phyloP scores from a whole-genome alignment of 768 basidiomycete genomes.

The Tephrocybe sp. region DNA sequence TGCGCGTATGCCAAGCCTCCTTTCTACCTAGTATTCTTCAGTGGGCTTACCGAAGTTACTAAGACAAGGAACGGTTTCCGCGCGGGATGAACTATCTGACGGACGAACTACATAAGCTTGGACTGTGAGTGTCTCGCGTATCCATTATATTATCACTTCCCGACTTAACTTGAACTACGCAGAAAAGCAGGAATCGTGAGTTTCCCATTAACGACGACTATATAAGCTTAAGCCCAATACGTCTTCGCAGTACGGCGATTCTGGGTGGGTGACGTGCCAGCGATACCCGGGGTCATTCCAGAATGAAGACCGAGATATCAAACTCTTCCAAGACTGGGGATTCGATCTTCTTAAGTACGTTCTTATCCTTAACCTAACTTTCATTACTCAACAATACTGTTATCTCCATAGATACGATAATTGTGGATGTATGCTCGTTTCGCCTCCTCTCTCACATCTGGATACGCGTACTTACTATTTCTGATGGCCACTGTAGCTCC shows the following conservation, averaged over 20 bases:
- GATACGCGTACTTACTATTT: no score
- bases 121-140: conserved; percentile 39
- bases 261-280: conserved; percentile 67
- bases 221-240: no score
- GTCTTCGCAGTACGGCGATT: conserved; percentile 47
- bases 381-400: not conserved
- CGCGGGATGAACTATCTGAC: conserved; percentile 58
- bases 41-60: not conserved
- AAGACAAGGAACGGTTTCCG: conserved; percentile 41
- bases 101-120: conserved; percentile 52
- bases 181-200: conserved; percentile 45
- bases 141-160: not conserved
- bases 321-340: conserved; percentile 62
- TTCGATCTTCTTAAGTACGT: conserved; percentile 66
- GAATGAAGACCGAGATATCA: conserved; percentile 55
- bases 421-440: conserved; percentile 44
- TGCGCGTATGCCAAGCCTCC: conserved; percentile 35
- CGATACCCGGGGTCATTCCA: conserved; percentile 63
- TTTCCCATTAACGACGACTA: no score
- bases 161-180: not conserved
- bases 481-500: conserved; percentile 37
- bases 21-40: not conserved
- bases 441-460: no score
- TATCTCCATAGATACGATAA: conserved; percentile 45
- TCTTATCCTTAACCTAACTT: not conserved